Evolutionary conservation across 176 grass and related monocot genomes (phyloP).

Genomic region (Alloteropsis semialata): DNA sequence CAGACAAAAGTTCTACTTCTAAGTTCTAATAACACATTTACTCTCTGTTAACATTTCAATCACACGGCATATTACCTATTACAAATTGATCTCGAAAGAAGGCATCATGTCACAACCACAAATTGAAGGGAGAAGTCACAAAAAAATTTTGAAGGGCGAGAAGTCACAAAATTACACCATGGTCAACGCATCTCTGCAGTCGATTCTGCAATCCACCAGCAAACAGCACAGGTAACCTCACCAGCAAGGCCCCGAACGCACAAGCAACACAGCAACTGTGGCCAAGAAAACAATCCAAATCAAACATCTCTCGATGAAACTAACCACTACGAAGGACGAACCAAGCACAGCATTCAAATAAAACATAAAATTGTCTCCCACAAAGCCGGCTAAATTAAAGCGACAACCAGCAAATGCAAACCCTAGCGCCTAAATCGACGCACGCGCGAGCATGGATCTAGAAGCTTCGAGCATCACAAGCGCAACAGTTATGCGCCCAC

Average conservation of each 20-base stretch:
- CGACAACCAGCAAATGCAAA: not conserved
- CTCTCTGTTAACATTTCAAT: too few relatives aligned
- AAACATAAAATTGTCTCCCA: not conserved
- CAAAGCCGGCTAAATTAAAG: not conserved
- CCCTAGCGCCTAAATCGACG: conserved; percentile 8
- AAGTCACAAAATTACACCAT: not conserved
- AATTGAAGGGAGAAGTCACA: not conserved
- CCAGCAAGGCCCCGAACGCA: not conserved
- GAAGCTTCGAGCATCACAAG: not conserved
- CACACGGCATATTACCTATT: too few relatives aligned
- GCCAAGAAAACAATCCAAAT: not conserved
- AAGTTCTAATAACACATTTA: too few relatives aligned
- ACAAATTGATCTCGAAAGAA: too few relatives aligned
- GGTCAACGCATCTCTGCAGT: not conserved
- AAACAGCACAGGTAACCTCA: not conserved
- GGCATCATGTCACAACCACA: not conserved
- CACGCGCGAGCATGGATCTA: conserved; percentile 16
- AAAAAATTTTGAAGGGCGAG: not conserved
- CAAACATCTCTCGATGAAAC: not conserved
- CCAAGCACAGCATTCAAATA: not conserved
- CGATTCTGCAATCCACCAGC: not conserved
- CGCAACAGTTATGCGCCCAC: not conserved
- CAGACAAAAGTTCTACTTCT: too few relatives aligned
- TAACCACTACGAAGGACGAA: not conserved
- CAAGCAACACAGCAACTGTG: not conserved